A percentile compares a stretch with the other conserved stretches of the same genome.
Conservation (phyloP, 2,329 filamentous ascomycete species). For the Exophiala xenobiotica region DNA sequence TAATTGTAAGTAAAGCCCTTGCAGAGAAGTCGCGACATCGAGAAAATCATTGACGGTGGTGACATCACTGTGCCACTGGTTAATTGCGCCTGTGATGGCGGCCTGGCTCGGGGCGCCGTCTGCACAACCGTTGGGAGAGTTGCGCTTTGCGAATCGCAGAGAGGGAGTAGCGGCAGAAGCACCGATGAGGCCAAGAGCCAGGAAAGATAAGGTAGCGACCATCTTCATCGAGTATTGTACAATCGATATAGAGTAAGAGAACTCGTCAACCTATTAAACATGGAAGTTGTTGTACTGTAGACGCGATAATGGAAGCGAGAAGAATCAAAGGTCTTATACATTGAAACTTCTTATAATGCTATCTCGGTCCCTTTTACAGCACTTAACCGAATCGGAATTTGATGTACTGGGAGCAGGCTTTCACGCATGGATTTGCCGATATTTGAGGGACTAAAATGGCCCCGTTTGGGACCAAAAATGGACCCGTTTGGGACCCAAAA, state of each 20-base stretch:
- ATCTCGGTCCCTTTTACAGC: background rate
- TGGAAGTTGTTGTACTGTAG: background rate
- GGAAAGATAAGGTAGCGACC: background rate
- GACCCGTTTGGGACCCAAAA: background rate
- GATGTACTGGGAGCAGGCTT: background rate
- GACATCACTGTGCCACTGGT: conserved; percentile 17
- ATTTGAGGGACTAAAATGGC: background rate
- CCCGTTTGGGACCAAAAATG: background rate
- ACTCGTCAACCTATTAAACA: conserved; percentile 3
- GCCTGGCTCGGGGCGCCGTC: conserved; percentile 4
- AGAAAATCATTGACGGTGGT: conserved; percentile 16
- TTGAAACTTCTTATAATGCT: conserved; percentile 1
- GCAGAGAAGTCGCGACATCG: conserved; percentile 6
- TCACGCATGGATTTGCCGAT: background rate
- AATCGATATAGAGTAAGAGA: background rate
- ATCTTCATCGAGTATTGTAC: conserved; percentile 3
- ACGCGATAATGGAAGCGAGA: conserved; percentile 1
- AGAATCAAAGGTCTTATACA: conserved; percentile 3
- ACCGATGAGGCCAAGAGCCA: conserved; percentile 9
- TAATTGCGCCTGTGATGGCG: conserved; percentile 13
- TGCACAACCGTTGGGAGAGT: conserved; percentile 10
- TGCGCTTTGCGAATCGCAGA: conserved; percentile 17
- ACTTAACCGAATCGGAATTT: background rate
- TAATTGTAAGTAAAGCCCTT: background rate
- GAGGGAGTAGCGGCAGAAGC: conserved; percentile 10